Base-by-base conservation (phyloP, 192 early-diverging fungal species). In the Coemansia sp. region DNA sequence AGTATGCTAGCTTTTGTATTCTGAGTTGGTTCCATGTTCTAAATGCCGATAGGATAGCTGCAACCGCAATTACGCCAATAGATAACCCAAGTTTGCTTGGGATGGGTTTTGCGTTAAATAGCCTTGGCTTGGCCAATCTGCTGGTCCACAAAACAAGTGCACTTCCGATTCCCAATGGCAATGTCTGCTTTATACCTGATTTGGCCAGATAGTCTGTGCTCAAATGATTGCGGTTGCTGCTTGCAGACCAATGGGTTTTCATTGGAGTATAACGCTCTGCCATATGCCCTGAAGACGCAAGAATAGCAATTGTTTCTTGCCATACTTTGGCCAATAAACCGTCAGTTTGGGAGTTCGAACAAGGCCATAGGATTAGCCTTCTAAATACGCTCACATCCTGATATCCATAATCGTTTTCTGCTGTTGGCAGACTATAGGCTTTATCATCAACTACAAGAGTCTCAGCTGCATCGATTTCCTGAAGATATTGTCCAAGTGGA, bases 401-500 rank as follows among this genome's bases (percentile, higher is more conserved):
- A 35, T 9, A 35, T 7, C 10, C 7, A 35, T 7, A 5, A 7
- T 35, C 10, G 33, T 1, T 35, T 35, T 35, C 33, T 2, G 33
- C 7, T 7, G 2, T 35, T 35, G 33, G 33, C 6, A 10, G 10
- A 10, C 10, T 7, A 14, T 50, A 19, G 3, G 36, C 15, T 4
- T 55, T 28, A 12, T 57, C 48, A 6, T 77, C 60, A n/a, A 41
- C 23, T 9, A 77, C 51, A 1, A 59, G 33, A 10, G 55, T 19
- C 36, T 70, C 74, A 1, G 53, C 15, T 1, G 63, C 54, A 6
- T 52, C 68, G 10, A 66, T 45, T 14, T 77, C 74, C 14, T 48
- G 53, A 16, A 77, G 48, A 49, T 77, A 77, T 44, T 77, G 51
- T 6, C 47, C 74, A 1, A 77, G 53, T 0, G 74, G 74, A 33